phyloP scores from a whole-genome alignment of 768 basidiomycete species.

The Boletellus ananas region DNA sequence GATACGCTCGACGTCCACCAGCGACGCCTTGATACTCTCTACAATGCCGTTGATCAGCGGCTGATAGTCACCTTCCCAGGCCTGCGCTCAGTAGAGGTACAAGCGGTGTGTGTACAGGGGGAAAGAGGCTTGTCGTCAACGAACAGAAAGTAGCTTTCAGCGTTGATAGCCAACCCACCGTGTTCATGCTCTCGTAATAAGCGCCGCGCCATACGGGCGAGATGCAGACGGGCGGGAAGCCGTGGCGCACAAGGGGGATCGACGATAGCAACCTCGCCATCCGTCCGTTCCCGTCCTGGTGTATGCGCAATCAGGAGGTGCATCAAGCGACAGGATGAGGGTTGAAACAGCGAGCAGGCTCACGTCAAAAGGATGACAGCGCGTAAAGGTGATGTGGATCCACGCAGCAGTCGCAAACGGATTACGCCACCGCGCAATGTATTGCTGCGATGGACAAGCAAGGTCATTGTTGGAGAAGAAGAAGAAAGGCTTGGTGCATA shows the following conservation, averaged over 20 bases:
- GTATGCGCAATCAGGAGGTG: not conserved
- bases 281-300: slow-evolving; percentile 35
- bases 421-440: slow-evolving; percentile 35
- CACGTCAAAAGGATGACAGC: slow-evolving; percentile 36
- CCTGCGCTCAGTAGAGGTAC: slow-evolving; percentile 8
- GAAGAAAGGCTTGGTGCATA: slow-evolving; percentile 7
- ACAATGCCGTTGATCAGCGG: slow-evolving; percentile 32
- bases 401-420: slow-evolving; percentile 36
- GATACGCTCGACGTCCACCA: slow-evolving; percentile 29
- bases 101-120: not conserved
- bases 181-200: slow-evolving; percentile 34
- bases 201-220: slow-evolving; percentile 18
- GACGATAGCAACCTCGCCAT: slow-evolving; percentile 34
- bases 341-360: not conserved
- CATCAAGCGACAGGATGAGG: not conserved
- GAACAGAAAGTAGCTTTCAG: too few relatives aligned
- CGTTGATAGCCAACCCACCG: slow-evolving; percentile 14
- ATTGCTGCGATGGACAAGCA: slow-evolving; percentile 26
- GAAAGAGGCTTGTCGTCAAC: not conserved
- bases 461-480: too few relatives aligned
- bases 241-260: slow-evolving; percentile 32
- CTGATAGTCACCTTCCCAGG: slow-evolving; percentile 34
- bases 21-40: slow-evolving; percentile 21
- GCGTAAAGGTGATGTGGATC: slow-evolving; percentile 33
- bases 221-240: slow-evolving; percentile 31